A percentile compares a stretch with the other conserved stretches of the same genome.
phyloP scores from a whole-genome alignment of 23 red algal genomes.

The Pyropia haitanensis region DNA sequence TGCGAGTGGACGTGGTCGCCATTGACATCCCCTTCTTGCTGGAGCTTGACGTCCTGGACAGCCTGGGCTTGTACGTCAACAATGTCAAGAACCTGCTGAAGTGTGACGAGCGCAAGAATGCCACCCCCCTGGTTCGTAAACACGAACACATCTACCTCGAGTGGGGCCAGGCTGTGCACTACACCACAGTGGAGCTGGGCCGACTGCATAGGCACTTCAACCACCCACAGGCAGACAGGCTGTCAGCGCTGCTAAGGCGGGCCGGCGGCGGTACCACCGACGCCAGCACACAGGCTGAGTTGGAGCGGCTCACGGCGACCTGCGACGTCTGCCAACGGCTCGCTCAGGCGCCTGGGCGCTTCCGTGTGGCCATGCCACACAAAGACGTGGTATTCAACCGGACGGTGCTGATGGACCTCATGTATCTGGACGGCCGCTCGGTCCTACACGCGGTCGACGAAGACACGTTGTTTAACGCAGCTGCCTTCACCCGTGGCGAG shows the following conservation, averaged over 20 bases:
- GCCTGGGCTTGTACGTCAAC: background rate
- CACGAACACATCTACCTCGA: constrained; percentile 3
- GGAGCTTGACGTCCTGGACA: constrained; percentile 9
- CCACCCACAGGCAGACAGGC: constrained; percentile 2
- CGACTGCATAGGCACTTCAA: constrained; percentile 10
- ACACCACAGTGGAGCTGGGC: constrained; percentile 2
- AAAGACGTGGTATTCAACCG: constrained; percentile 14
- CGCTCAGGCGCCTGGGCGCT: constrained; percentile 5
- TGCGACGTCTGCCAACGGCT: constrained; percentile 21
- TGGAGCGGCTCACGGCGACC: background rate
- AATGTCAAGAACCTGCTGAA: background rate
- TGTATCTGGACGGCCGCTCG: background rate
- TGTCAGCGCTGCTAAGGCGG: background rate
- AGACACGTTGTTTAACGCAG: constrained; percentile 8
- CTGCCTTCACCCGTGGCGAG: background rate
- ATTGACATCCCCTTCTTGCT: constrained; percentile 12
- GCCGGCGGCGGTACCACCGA: background rate
- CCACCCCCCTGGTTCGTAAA: background rate
- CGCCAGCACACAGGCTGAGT: background rate
- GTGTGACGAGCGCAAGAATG: background rate
- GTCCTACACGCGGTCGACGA: constrained; percentile 11
- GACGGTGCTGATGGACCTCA: background rate
- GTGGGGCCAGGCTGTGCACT: background rate
- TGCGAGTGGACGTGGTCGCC: constrained; percentile 7
- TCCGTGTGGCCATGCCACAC: constrained; percentile 3